Evolutionary conservation across 345 rosid species (phyloP), one percentile per base, ranked within the genome.

Genomic region (Cardiospermum halicacabum): DNA sequence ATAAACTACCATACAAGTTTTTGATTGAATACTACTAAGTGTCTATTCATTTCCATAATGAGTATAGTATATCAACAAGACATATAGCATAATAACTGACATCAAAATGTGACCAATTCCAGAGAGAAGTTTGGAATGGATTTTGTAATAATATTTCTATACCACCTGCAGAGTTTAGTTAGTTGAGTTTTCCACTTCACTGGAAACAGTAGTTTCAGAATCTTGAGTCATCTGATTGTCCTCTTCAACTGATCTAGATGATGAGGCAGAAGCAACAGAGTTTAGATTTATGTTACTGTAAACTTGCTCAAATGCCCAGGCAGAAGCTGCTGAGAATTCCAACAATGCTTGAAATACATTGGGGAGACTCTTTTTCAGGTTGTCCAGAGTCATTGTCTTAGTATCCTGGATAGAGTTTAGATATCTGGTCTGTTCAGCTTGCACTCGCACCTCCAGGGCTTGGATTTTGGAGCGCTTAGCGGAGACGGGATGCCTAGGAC

Each of bases 301-400:
- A 68, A 89, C 65, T 47, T 83, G 84, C 74, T 85, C 84, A 28
- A 88, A 77, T 42, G 86, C 93, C 63, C 56, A 56, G 31, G 81
- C 77, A 61, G 72, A 88, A 60, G 85, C 87, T 32, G 68, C 69
- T 0, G 98, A 82, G 63, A 88, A 85, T 42, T 67, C 83, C 75
- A 79, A 77, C 55, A 93, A 69, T 68, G 83, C 82, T 78, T 77
- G 83, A 65, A 93, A 93, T 32, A 86, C 86, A 58, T 66, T 79
- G 37, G 98, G 98, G 49, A 93, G 96, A 75, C 77, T 77, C 54
- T 86, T 78, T 78, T 81, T 88, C 26, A 93, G 85, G 72, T 84
- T 81, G 77, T 55, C 85, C 53, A 93, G 73, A 43, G 79, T 84
- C 90, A 83, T 83, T 69, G 72, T 76, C 70, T 74, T 78, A 43